Evolutionary conservation across 2,329 filamentous ascomycete species (phyloP).

Genomic region (Phaeophleospora eucalypticola): DNA sequence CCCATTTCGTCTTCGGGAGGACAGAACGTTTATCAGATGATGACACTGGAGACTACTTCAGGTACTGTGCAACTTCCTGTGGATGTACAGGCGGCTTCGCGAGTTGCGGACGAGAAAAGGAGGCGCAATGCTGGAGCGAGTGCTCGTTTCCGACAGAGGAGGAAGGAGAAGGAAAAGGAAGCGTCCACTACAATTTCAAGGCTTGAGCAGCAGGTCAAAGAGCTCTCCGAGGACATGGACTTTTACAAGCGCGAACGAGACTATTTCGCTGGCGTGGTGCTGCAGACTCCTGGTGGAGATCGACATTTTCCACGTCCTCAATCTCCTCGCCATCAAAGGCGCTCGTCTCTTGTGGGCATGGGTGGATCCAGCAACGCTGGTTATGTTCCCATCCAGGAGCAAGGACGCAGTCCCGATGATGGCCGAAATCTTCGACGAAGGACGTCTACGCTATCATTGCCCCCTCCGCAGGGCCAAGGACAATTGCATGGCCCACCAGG

Average conservation of each 20-base stretch:
- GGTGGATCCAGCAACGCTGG: conserved; percentile 12
- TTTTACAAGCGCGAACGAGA: conserved; percentile 72
- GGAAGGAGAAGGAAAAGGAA: conserved; percentile 77
- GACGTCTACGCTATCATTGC: conserved; percentile 26
- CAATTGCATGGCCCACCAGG: conserved; percentile 5
- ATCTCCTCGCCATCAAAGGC: conserved; percentile 38
- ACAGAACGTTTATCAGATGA: conserved; percentile 49
- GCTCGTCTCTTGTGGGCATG: conserved; percentile 12
- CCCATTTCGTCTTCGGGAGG: conserved; percentile 43
- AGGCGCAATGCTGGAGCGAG: conserved; percentile 82
- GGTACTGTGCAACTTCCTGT: conserved; percentile 61
- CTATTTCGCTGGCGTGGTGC: conserved; percentile 63
- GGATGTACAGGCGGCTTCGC: conserved; percentile 76
- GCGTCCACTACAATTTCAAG: conserved; percentile 65
- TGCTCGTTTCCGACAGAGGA: conserved; percentile 72
- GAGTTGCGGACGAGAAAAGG: conserved; percentile 78
- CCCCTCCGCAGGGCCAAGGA: conserved; percentile 6
- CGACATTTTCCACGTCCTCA: conserved; percentile 42
- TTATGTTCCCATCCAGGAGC: conserved; percentile 22
- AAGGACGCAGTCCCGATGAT: conserved; percentile 25
- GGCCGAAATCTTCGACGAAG: conserved; percentile 26
- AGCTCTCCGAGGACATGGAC: conserved; percentile 65
- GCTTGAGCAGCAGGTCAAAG: conserved; percentile 63
- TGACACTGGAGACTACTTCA: conserved; percentile 50
- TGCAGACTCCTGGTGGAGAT: conserved; percentile 53